Evolutionary conservation across 2,329 filamentous ascomycete species (phyloP).

Genomic region (Septoria petroselini): DNA sequence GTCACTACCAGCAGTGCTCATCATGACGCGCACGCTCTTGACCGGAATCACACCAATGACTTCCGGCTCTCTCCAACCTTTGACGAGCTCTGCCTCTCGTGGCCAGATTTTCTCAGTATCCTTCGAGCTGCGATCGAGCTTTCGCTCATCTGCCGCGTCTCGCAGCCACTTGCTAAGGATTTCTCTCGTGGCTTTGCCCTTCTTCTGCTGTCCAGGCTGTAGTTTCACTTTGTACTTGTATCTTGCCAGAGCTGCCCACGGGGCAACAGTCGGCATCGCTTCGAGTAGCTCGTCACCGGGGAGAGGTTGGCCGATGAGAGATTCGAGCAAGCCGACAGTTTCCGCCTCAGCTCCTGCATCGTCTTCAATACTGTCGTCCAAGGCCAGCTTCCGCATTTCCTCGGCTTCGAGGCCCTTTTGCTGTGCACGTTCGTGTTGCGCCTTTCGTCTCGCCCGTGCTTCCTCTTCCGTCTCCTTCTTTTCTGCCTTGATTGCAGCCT

Average conservation of each 20-base stretch:
- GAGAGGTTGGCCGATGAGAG: constrained; percentile 72
- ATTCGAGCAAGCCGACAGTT: constrained; percentile 60
- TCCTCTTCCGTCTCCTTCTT: constrained; percentile 66
- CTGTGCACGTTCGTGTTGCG: constrained; percentile 75
- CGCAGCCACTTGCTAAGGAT: constrained; percentile 77
- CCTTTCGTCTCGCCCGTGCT: constrained; percentile 67
- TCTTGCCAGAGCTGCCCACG: constrained; percentile 61
- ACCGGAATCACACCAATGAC: constrained; percentile 78
- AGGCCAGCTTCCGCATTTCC: constrained; percentile 59
- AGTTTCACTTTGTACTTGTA: constrained; percentile 95
- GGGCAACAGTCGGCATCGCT: constrained; percentile 61
- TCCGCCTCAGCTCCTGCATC: constrained; percentile 35
- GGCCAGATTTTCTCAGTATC: constrained; percentile 76
- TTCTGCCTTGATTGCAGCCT: constrained; percentile 55
- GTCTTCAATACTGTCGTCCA: constrained; percentile 53
- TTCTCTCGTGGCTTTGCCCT: constrained; percentile 90
- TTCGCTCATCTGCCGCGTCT: constrained; percentile 54
- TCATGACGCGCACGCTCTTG: constrained; percentile 74
- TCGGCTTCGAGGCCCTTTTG: constrained; percentile 74
- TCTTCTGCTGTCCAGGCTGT: constrained; percentile 85
- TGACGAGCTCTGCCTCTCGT: constrained; percentile 78
- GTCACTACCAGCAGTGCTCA: constrained; percentile 51
- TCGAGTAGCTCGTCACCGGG: constrained; percentile 77
- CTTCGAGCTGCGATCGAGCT: constrained; percentile 46
- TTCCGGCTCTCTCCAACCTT: constrained; percentile 76